phyloP scores from a whole-genome alignment of 148 eudicot genomes.

The Talinum fruticosum region DNA sequence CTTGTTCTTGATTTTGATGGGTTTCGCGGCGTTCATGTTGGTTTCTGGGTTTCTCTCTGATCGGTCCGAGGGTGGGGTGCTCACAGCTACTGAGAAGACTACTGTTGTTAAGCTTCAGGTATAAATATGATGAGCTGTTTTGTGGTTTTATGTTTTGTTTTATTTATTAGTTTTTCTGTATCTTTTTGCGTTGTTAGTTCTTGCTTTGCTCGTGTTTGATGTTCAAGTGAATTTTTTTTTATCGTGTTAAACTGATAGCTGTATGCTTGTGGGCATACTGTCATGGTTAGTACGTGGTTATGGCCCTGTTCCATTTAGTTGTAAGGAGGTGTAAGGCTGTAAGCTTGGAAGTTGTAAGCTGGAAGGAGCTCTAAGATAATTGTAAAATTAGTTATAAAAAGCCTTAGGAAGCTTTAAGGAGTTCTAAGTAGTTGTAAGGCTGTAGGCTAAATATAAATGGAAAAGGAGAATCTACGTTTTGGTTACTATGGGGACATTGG shows the following conservation, averaged over 20 bases:
- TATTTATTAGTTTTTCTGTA: no score
- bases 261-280: no score
- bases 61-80: constrained; percentile 57
- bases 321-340: no score
- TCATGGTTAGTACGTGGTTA: no score
- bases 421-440: no score
- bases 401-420: no score
- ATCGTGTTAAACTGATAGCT: no score
- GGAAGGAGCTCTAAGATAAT: no score
- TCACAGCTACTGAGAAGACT: constrained; percentile 78
- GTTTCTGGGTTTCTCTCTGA: constrained; percentile 89
- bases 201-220: not conserved
- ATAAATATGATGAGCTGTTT: not conserved
- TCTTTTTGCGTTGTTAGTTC: not conserved
- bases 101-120: constrained; percentile 95
- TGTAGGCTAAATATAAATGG: no score
- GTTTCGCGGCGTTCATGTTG: constrained; percentile 73
- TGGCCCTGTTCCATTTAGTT: no score
- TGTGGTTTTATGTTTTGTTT: not conserved
- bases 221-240: not conserved
- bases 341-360: no score
- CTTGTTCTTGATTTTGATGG: constrained; percentile 50
- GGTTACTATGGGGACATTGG: not conserved
- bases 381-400: no score
- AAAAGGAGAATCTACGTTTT: not conserved